phyloP scores from a whole-genome alignment of 306 rosid genomes.

The Arachis stenosperma region DNA sequence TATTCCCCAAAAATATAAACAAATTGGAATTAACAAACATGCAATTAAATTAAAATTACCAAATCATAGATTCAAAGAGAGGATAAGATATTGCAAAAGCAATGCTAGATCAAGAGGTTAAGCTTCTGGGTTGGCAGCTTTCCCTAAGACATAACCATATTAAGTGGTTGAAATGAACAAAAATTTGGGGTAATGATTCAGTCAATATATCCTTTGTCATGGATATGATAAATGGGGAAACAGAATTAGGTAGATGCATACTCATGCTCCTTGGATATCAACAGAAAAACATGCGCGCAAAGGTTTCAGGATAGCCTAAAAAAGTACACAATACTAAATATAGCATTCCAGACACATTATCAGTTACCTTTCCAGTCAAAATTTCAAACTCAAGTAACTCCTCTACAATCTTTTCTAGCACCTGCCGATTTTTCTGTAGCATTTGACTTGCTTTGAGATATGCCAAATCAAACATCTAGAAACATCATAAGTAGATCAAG shows the following conservation, averaged over 20 bases:
- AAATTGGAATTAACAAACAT: slow-evolving; percentile 15
- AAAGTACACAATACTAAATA: slow-evolving; percentile 18
- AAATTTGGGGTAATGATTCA: slow-evolving; percentile 5
- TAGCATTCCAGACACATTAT: slow-evolving; percentile 25
- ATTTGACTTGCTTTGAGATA: slow-evolving; percentile 81
- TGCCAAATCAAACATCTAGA: slow-evolving; percentile 85
- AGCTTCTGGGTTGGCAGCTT: slow-evolving; percentile 11
- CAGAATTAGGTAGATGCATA: slow-evolving; percentile 17
- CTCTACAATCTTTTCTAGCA: slow-evolving; percentile 85
- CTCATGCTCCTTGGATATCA: slow-evolving; percentile 3
- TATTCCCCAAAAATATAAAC: slow-evolving; percentile 28
- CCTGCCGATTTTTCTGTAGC: slow-evolving; percentile 69
- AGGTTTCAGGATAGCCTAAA: slow-evolving; percentile 18
- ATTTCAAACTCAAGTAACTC: slow-evolving; percentile 88
- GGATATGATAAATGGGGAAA: background rate
- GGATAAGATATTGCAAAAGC: slow-evolving; percentile 20
- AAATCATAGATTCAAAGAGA: slow-evolving; percentile 1
- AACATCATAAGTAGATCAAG: slow-evolving; percentile 19
- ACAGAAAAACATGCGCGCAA: slow-evolving; percentile 4
- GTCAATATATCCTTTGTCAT: background rate
- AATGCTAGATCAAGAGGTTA: slow-evolving; percentile 21
- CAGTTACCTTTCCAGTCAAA: slow-evolving; percentile 80
- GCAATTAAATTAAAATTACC: slow-evolving; percentile 18
- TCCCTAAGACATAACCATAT: slow-evolving; percentile 9
- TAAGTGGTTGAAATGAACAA: slow-evolving; percentile 22